Conservation (phyloP, 2,329 filamentous ascomycete genomes). For the Chalaropsis ovoidea region DNA sequence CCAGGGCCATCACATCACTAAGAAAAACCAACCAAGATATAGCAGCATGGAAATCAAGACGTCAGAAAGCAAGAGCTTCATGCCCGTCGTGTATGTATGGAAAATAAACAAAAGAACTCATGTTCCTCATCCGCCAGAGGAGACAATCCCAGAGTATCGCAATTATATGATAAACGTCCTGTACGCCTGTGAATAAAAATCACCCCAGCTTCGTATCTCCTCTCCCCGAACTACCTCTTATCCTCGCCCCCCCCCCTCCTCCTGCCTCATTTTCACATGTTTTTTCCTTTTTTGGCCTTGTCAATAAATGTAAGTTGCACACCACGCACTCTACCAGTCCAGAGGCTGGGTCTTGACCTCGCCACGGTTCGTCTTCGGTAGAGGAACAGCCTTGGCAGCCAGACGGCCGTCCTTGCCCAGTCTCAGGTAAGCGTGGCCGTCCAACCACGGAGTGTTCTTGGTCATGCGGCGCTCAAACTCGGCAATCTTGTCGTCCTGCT, state of each 20-base stretch:
- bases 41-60: too few species aligned
- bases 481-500: slow-evolving; percentile 79
- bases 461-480: slow-evolving; percentile 71
- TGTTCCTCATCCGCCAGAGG: neutral
- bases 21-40: too few species aligned
- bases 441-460: slow-evolving; percentile 76
- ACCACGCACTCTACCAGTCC: slow-evolving; percentile 58
- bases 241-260: neutral
- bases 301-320: neutral
- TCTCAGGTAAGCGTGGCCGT: slow-evolving; percentile 72
- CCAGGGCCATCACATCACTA: too few species aligned
- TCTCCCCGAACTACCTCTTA: neutral
- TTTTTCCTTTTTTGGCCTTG: neutral
- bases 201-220: slow-evolving; percentile 19
- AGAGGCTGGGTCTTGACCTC: slow-evolving; percentile 75
- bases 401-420: slow-evolving; percentile 46
- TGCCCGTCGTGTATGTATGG: too few species aligned
- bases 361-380: slow-evolving; percentile 82
- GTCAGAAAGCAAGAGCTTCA: too few species aligned
- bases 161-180: neutral
- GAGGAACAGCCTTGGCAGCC: slow-evolving; percentile 51
- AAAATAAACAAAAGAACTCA: neutral
- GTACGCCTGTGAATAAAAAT: slow-evolving; percentile 14
- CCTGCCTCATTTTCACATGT: neutral
- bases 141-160: slow-evolving; percentile 4